A percentile compares a stretch with the other conserved stretches of the same genome.
Evolutionary conservation across 768 basidiomycete genomes (phyloP).

Genomic region (Pisolithus tinctorius): DNA sequence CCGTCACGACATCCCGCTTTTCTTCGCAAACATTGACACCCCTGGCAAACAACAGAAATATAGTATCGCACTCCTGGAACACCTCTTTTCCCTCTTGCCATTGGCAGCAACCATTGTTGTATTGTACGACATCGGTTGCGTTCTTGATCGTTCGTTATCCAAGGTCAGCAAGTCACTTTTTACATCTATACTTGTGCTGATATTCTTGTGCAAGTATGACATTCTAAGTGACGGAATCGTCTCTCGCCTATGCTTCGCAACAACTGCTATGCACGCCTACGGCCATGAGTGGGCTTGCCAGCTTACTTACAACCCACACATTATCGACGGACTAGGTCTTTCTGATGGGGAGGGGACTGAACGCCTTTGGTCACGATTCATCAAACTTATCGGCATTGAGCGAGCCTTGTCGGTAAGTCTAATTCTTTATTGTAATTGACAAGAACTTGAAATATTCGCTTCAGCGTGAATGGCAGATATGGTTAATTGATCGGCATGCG

Average conservation of each 20-base stretch:
- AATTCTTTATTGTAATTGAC: background rate
- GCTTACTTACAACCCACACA: constrained; percentile 2
- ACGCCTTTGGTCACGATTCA: constrained; percentile 27
- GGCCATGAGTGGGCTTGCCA: constrained; percentile 30
- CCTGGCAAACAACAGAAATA: too few species aligned
- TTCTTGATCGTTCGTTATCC: too few species aligned
- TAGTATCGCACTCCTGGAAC: too few species aligned
- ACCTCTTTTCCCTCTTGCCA: too few species aligned
- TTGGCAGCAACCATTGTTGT: too few species aligned
- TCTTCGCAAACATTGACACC: too few species aligned
- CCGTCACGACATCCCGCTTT: too few species aligned
- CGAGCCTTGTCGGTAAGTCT: constrained; percentile 26
- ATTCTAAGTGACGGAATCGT: background rate
- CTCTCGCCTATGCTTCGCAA: constrained; percentile 24
- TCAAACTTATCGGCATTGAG: constrained; percentile 30
- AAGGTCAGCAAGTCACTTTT: too few species aligned
- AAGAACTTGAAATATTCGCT: background rate
- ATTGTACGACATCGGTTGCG: too few species aligned
- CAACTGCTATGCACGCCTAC: constrained; percentile 34
- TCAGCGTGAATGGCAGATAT: constrained; percentile 22
- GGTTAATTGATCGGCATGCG: constrained; percentile 30
- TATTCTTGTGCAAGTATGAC: background rate
- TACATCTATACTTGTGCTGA: background rate
- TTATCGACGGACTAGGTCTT: constrained; percentile 1
- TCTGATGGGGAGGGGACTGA: constrained; percentile 7